These are phyloP conservation scores for Thalia dealbata DNA, from an alignment of 176 grass and related monocot species.

Conservation along the genomic window DNA sequence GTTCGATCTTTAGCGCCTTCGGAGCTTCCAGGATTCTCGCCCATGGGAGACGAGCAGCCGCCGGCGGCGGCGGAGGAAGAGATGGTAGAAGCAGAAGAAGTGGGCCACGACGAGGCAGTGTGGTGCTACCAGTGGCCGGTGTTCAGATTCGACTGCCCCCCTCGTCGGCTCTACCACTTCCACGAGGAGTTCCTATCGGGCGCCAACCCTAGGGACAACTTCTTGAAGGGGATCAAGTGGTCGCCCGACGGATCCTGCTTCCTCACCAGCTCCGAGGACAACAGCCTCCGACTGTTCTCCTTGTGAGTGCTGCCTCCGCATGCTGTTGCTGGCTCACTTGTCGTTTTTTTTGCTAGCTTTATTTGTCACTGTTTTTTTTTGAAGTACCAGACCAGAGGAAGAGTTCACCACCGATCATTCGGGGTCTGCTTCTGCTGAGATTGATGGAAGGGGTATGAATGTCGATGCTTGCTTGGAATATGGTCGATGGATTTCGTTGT, in stretches of 20 bases:
- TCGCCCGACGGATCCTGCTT: constrained; percentile 91
- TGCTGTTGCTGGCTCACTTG: background rate
- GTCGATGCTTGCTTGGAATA: background rate
- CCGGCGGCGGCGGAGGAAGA: background rate
- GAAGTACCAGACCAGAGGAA: constrained; percentile 46
- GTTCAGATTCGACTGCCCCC: constrained; percentile 50
- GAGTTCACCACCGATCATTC: constrained; percentile 16
- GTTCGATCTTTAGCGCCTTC: background rate
- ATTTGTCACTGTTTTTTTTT: background rate
- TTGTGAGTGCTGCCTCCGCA: background rate
- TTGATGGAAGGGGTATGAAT: constrained; percentile 39
- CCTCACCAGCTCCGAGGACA: constrained; percentile 88
- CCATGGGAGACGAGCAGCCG: background rate
- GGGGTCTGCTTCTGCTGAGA: constrained; percentile 22
- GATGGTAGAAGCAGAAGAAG: background rate
- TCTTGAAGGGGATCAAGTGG: constrained; percentile 92
- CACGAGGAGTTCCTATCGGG: constrained; percentile 30
- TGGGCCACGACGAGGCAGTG: background rate
- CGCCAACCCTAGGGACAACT: constrained; percentile 31
- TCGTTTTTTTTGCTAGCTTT: background rate
- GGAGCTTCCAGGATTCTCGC: background rate
- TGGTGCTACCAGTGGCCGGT: constrained; percentile 27
- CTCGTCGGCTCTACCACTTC: constrained; percentile 48
- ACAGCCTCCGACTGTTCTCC: constrained; percentile 73
- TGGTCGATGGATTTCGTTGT: background rate